A percentile compares a stretch with the other conserved stretches of the same genome.
phyloP scores from a whole-genome alignment of 2,329 filamentous ascomycete species.

The Fusarium subglutinans region DNA sequence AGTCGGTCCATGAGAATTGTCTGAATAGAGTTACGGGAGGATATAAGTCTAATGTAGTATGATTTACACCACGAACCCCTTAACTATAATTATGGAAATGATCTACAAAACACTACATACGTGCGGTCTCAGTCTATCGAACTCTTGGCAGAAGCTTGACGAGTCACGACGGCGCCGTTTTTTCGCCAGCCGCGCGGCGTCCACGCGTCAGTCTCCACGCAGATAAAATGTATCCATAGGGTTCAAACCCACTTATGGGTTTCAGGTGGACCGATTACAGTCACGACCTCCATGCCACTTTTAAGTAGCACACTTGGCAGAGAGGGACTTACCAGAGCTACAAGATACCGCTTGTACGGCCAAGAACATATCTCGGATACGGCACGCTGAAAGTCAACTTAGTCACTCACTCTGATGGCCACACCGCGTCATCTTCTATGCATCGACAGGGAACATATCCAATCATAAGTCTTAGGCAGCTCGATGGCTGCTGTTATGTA shows the following conservation, averaged over 20 bases:
- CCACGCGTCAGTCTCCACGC: background rate
- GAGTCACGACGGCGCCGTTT: background rate
- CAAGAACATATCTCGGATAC: background rate
- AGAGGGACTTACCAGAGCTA: background rate
- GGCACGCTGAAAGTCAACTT: background rate
- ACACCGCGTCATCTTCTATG: background rate
- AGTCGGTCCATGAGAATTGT: background rate
- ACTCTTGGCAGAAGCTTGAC: background rate
- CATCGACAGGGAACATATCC: background rate
- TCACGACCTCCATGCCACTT: background rate
- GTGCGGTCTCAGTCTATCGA: background rate
- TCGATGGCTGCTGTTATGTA: rapidly evolving
- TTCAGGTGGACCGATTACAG: background rate
- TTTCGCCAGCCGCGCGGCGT: background rate
- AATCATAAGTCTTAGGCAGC: background rate
- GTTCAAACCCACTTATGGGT: background rate
- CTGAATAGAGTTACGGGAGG: background rate
- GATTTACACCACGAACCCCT: background rate
- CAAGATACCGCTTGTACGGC: rapidly evolving
- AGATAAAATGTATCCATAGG: background rate
- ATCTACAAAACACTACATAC: background rate
- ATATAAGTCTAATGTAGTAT: background rate
- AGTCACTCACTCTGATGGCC: background rate
- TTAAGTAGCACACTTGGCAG: background rate
- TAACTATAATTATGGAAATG: background rate